phyloP scores from a whole-genome alignment of 202 grass and related monocot species.

The Sporobolus alterniflorus region DNA sequence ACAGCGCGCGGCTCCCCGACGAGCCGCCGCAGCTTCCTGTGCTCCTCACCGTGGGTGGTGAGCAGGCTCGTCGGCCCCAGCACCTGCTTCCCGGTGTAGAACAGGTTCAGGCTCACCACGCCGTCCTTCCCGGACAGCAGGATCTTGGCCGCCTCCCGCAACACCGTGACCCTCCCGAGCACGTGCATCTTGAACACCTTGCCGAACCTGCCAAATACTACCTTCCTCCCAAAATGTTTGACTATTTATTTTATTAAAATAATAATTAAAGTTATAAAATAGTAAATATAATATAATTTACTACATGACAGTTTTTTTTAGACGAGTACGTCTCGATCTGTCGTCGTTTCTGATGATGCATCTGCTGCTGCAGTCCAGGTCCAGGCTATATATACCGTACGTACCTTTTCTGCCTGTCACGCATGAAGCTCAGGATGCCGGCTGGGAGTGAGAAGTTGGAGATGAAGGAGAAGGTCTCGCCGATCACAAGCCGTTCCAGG shows the following conservation, averaged over 20 bases:
- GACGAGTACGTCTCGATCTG: no score
- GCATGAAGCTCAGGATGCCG: conserved; percentile 74
- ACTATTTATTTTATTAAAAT: no score
- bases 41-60: conserved; percentile 70
- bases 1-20: conserved; percentile 69
- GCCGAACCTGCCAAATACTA: conserved; percentile 49
- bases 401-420: conserved; percentile 50
- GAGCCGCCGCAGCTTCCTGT: conserved; percentile 65
- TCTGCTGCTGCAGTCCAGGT: no score
- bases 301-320: no score
- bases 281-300: no score
- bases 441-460: conserved; percentile 56
- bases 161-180: no score
- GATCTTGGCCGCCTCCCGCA: conserved; percentile 65
- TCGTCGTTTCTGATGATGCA: no score
- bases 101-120: conserved; percentile 71
- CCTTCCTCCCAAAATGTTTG: no score
- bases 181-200: conserved; percentile 92
- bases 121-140: conserved; percentile 76
- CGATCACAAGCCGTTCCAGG: conserved; percentile 65
- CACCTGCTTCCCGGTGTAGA: conserved; percentile 77
- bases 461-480: conserved; percentile 73
- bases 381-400: no score
- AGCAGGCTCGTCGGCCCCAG: conserved; percentile 70
- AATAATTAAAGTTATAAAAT: no score